Base-by-base conservation (phyloP, 371 early-diverging fungal genomes). In the Encephalitozoon intestinalis region DNA sequence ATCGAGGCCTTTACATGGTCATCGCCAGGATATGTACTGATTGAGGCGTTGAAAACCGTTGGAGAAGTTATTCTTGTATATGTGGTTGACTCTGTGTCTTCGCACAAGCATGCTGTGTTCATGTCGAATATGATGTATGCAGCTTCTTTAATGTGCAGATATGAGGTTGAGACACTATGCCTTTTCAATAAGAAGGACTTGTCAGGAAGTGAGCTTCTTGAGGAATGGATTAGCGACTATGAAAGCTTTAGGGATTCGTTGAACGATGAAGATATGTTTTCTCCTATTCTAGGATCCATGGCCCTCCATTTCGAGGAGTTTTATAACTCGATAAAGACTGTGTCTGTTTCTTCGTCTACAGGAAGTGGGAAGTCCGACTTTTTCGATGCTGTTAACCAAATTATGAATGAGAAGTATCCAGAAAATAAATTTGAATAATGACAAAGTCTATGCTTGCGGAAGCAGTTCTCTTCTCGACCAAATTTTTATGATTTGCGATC, bases 1-100 rank as follows among this genome's bases (percentile, higher is more conserved):
- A 97, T 99, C 78, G 99, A 99, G 86, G 94, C 96, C 72, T 97
- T 99, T 87, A 96, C 96, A 15, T 97, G 96, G 95, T 95, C 95
- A 40, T 95, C 96, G 7, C 92, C 94, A 6, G 99, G 98, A 26
- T 87, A 92, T 40, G 95, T 96, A 77, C 93, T 98, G 78, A 92
- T 94, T 1, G 94, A 94, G 75, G 89, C 92, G 1, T 85, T 97
- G 15, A 79, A 76, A 41, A 63, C 39, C 46, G 37, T 73, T 49
- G 63, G 63, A 23, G 51, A 53, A 25, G 43, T 73, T 26, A 18
- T 51, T 25, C 67, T 97, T 15, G 90, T 92, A 1, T 97, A 96
- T 81, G 89, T 95, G 72, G 91, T 97, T 81, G 99, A 99, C 84
- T 93, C 94, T 41, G 92, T 93, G 4, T 88, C 93, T 39, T 92